These are phyloP conservation scores for Paxillus ammoniavirescens DNA, from an alignment of 768 basidiomycete species.

Conservation along the genomic window DNA sequence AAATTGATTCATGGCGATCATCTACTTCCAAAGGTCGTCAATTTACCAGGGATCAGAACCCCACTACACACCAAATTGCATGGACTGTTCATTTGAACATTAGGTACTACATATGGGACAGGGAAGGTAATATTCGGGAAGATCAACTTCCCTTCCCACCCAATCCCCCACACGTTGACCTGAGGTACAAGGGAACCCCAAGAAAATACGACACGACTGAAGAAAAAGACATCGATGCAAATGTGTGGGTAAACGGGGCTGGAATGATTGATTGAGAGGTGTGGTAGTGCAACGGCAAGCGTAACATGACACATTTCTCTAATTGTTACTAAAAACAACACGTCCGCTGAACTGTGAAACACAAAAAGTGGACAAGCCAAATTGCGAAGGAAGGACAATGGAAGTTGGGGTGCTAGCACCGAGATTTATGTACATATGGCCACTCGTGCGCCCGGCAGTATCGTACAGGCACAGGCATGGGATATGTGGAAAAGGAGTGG, in stretches of 20 bases:
- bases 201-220: conserved; percentile 20
- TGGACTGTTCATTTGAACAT: conserved; percentile 1
- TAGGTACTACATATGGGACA: conserved; percentile 7
- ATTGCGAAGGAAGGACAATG: conserved; percentile 25
- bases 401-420: conserved; percentile 24
- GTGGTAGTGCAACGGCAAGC: conserved; percentile 26
- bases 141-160: conserved; percentile 39
- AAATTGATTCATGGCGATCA: neutral
- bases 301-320: conserved; percentile 10
- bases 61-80: neutral
- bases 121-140: conserved; percentile 26
- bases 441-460: conserved; percentile 8
- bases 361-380: conserved; percentile 20
- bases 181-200: conserved; percentile 4
- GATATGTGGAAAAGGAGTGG: conserved; percentile 19
- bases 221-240: conserved; percentile 13
- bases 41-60: too few relatives aligned
- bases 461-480: conserved; percentile 12
- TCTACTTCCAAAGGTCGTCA: too few relatives aligned
- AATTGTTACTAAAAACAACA: conserved; percentile 28
- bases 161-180: conserved; percentile 7
- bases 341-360: conserved; percentile 18
- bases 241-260: conserved; percentile 5
- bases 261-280: conserved; percentile 8
- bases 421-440: conserved; percentile 11